Percentiles rank a stretch among this genome's conserved stretches.
phyloP scores from a whole-genome alignment of 2,329 filamentous ascomycete genomes.

The Colletotrichum musicola region DNA sequence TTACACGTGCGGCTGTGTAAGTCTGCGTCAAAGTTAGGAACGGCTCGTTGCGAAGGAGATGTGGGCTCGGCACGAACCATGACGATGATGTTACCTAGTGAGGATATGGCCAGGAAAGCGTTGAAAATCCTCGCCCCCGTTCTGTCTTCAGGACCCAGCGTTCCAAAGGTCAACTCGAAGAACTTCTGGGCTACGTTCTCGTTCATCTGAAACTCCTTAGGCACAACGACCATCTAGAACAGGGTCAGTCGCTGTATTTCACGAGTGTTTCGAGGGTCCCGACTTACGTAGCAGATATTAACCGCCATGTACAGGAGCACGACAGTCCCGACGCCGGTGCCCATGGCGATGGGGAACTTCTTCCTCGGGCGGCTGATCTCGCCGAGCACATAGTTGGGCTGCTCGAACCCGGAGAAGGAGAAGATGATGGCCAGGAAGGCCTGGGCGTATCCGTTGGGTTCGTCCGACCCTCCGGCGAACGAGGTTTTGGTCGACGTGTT shows the following conservation, averaged over 20 bases:
- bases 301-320: slow-evolving; percentile 51
- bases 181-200: slow-evolving; percentile 49
- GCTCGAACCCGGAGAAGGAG: slow-evolving; percentile 52
- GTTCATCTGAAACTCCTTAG: slow-evolving; percentile 42
- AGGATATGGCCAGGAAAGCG: slow-evolving; percentile 65
- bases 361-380: slow-evolving; percentile 48
- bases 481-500: slow-evolving; percentile 45
- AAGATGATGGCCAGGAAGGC: slow-evolving; percentile 60
- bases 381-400: slow-evolving; percentile 53
- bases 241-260: slow-evolving; percentile 43
- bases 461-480: slow-evolving; percentile 42
- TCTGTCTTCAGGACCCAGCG: slow-evolving; percentile 43
- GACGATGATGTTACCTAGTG: slow-evolving; percentile 68
- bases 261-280: background rate
- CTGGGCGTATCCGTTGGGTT: slow-evolving; percentile 50
- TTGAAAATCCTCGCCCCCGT: slow-evolving; percentile 55
- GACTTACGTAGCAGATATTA: slow-evolving; percentile 53
- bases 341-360: slow-evolving; percentile 50
- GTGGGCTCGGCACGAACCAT: slow-evolving; percentile 47
- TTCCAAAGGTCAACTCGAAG: slow-evolving; percentile 49
- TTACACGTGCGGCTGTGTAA: slow-evolving; percentile 67
- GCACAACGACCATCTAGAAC: slow-evolving; percentile 56
- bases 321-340: slow-evolving; percentile 46
- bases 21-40: slow-evolving; percentile 48
- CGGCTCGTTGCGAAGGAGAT: too few species aligned